Evolutionary conservation across 768 basidiomycete genomes (phyloP).

Genomic region (Auricularia heimuer): DNA sequence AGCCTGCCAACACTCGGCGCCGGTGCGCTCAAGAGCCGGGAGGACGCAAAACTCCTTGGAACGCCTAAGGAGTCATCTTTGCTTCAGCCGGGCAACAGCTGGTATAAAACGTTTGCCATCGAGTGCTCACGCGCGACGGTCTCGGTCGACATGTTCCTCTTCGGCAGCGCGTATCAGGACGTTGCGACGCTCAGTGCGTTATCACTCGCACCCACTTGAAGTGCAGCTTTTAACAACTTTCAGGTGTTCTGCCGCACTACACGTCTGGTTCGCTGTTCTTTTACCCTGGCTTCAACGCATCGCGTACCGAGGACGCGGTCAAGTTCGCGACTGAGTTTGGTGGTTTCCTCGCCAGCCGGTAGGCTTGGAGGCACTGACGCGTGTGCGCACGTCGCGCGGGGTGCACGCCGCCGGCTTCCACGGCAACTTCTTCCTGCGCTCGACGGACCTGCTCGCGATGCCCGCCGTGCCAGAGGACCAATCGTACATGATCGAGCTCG

Average conservation of each 20-base stretch:
- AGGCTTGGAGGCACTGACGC: conserved; percentile 96
- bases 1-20: conserved; percentile 81
- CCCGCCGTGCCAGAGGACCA: conserved; percentile 95
- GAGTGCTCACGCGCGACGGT: conserved; percentile 96
- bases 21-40: conserved; percentile 89
- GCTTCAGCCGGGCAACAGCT: conserved; percentile 85
- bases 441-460: conserved; percentile 92
- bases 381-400: conserved; percentile 93
- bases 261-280: conserved; percentile 98
- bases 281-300: conserved; percentile 96
- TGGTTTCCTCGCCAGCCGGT: conserved; percentile 83
- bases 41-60: conserved; percentile 92
- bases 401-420: conserved; percentile 85
- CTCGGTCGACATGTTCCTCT: conserved; percentile 98
- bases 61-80: conserved; percentile 93
- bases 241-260: conserved; percentile 92
- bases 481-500: conserved; percentile 90
- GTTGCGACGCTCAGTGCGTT: conserved; percentile 81
- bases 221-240: background rate
- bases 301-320: conserved; percentile 86
- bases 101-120: conserved; percentile 99
- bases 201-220: background rate
- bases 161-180: conserved; percentile 87
- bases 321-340: conserved; percentile 98
- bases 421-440: conserved; percentile 97